Base-by-base conservation (phyloP, 306 rosid genomes). In the Cyamopsis tetragonoloba region DNA sequence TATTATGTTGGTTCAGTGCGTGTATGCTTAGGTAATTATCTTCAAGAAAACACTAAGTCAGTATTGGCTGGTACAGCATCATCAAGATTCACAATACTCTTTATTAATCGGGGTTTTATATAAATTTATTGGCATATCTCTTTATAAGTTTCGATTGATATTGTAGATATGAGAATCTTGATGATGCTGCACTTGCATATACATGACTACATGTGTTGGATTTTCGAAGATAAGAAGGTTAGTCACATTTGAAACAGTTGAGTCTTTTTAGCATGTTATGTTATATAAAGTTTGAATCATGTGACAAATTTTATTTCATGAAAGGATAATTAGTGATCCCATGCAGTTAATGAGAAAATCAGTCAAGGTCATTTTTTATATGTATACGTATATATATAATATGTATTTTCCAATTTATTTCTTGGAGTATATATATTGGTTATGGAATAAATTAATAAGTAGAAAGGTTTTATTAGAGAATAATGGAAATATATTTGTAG, bases 131-230 rank as follows among this genome's bases (percentile, higher is more conserved):
- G 54, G 30, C 13, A n/a, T n/a, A n/a, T 58, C 20, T 27, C 22
- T 34, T 9, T 10, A 35, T n/a, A 22, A 38, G 58, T 43, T 56
- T 32, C 22, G n/a, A n/a, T n/a, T n/a, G n/a, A n/a, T n/a, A 12
- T 46, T 8, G 9, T 13, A 32, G 37, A 57, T 5, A 41, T 88
- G 96, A 58, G 96, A 89, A 89, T 89, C 92, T 89, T 89, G 96
- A 89, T 89, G 96, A 89, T 86, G 92, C 96, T 89, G 96, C 96
- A 86, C 50, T 84, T 24, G 82, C 88, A 72, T 53, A 79, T 86
- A 75, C 51, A 73, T 79, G 92, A 67, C 91, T 89, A 49, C 20
- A 6, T 12, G 14, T 22, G 3, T 30, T 34, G 22, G 38, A 51
- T 37, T 75, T 57, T 30, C 4, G 15, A 19, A n/a, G n/a, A n/a